phyloP scores from a whole-genome alignment of 129 eudicot species.

The Lactuca saligna region DNA sequence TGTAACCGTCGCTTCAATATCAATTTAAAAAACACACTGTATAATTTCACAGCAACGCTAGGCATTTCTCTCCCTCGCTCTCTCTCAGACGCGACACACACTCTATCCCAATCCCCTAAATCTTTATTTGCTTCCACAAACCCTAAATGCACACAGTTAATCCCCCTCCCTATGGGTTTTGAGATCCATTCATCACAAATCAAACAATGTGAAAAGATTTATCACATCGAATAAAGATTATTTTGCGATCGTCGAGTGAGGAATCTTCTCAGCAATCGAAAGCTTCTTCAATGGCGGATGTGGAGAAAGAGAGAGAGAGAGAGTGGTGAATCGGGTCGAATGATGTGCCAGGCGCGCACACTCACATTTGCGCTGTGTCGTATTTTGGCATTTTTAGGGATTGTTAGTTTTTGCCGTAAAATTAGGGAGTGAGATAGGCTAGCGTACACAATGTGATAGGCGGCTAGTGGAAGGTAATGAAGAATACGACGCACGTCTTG shows the following conservation, averaged over 20 bases:
- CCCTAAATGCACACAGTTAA: conserved; percentile 10
- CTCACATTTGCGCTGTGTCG: conserved; percentile 35
- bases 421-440: conserved; percentile 6
- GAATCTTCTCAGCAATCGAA: conserved; percentile 14
- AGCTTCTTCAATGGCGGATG: conserved; percentile 34
- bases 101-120: conserved; percentile 11
- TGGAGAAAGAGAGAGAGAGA: conserved; percentile 24
- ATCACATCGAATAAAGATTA: conserved; percentile 7
- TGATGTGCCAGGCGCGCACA: conserved; percentile 41
- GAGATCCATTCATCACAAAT: conserved; percentile 23
- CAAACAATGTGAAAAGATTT: conserved; percentile 27
- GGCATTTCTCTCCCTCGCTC: conserved; percentile 51
- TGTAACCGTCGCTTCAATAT: conserved; percentile 74
- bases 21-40: conserved; percentile 78
- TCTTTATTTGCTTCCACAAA: conserved; percentile 8
- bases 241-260: conserved; percentile 16
- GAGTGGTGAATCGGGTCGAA: conserved; percentile 1
- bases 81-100: not conserved
- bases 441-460: conserved; percentile 2
- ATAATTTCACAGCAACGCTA: conserved; percentile 78
- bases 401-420: not conserved
- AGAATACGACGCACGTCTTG: conserved; percentile 20
- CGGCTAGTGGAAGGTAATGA: conserved; percentile 20
- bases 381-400: conserved; percentile 31
- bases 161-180: conserved; percentile 22